A percentile compares a stretch with the other conserved stretches of the same genome.
phyloP scores from a whole-genome alignment of 139 green algal species.

The Raphidocelis subcapitata region DNA sequence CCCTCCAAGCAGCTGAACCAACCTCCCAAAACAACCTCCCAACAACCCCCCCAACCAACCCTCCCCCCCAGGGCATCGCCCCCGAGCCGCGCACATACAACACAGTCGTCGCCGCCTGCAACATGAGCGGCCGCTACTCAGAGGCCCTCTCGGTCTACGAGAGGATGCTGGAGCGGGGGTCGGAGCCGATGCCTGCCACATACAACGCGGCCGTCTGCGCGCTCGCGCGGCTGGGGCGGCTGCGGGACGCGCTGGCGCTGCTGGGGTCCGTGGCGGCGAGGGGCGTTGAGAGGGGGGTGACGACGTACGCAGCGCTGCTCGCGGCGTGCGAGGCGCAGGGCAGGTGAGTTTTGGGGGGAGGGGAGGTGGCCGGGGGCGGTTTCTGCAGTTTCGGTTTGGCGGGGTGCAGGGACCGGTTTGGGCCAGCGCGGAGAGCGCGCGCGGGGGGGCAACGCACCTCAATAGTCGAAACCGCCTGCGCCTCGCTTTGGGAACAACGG shows the following conservation, averaged over 20 bases:
- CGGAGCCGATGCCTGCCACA: conserved; percentile 60
- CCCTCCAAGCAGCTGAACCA: not conserved
- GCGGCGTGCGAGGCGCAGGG: conserved; percentile 58
- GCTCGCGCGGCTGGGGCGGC: conserved; percentile 44
- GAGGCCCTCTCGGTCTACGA: conserved; percentile 50
- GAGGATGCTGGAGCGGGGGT: conserved; percentile 46
- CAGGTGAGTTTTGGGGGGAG: too few species aligned
- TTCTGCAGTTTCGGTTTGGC: too few species aligned
- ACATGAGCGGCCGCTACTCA: conserved; percentile 53
- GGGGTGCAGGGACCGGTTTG: too few species aligned
- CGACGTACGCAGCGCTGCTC: conserved; percentile 31
- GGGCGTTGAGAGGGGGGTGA: conserved; percentile 23
- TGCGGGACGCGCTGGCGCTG: conserved; percentile 64
- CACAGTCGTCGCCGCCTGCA: conserved; percentile 69
- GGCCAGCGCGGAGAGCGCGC: too few species aligned
- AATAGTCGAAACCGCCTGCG: too few species aligned
- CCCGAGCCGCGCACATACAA: conserved; percentile 75
- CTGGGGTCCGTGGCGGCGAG: conserved; percentile 62
- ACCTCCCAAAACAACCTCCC: too few species aligned
- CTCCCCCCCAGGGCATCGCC: conserved; percentile 40
- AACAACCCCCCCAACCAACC: not conserved
- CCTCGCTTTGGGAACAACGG: too few species aligned
- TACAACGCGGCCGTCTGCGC: conserved; percentile 72
- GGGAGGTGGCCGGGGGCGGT: too few species aligned
- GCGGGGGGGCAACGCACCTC: too few species aligned